Conservation (phyloP, 2,329 filamentous ascomycete species). For the Septoria petroselini region DNA sequence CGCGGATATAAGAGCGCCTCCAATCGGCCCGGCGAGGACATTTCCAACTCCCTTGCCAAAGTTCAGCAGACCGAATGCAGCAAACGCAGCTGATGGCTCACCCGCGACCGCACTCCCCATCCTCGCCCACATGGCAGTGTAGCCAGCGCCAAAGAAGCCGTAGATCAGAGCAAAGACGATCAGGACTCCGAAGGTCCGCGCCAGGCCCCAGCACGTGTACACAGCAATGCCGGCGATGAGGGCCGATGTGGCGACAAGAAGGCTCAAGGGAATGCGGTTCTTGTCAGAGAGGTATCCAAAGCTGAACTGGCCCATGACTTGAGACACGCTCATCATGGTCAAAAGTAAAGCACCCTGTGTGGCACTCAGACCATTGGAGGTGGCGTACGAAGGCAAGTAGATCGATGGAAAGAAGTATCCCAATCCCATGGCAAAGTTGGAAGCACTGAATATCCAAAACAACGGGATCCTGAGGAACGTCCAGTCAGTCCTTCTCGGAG, state of each 20-base stretch:
- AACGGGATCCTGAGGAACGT: slow-evolving; percentile 33
- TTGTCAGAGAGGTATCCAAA: slow-evolving; percentile 45
- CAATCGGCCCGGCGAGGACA: slow-evolving; percentile 30
- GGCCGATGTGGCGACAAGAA: slow-evolving; percentile 40
- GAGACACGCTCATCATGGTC: slow-evolving; percentile 39
- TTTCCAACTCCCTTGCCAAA: slow-evolving; percentile 32
- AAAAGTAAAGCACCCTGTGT: slow-evolving; percentile 36
- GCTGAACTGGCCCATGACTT: slow-evolving; percentile 38
- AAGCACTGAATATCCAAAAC: slow-evolving; percentile 37
- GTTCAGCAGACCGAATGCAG: slow-evolving; percentile 29
- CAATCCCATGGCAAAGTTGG: slow-evolving; percentile 40
- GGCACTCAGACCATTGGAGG: slow-evolving; percentile 29
- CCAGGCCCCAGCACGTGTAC: slow-evolving; percentile 50
- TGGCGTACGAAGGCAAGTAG: slow-evolving; percentile 41
- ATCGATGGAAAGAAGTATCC: slow-evolving; percentile 43
- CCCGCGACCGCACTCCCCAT: slow-evolving; percentile 30
- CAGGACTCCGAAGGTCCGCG: slow-evolving; percentile 39
- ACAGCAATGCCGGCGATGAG: slow-evolving; percentile 44
- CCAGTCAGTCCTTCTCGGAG: slow-evolving; percentile 32
- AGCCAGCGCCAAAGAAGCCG: slow-evolving; percentile 47
- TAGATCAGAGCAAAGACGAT: slow-evolving; percentile 45
- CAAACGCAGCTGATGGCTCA: slow-evolving; percentile 25
- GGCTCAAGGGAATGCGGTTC: slow-evolving; percentile 18
- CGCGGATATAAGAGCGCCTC: slow-evolving; percentile 21
- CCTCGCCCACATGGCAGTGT: slow-evolving; percentile 35